These are phyloP conservation scores for Protostelium mycophagum DNA, from an alignment of 78 protist genomes.

Conservation along the genomic window DNA sequence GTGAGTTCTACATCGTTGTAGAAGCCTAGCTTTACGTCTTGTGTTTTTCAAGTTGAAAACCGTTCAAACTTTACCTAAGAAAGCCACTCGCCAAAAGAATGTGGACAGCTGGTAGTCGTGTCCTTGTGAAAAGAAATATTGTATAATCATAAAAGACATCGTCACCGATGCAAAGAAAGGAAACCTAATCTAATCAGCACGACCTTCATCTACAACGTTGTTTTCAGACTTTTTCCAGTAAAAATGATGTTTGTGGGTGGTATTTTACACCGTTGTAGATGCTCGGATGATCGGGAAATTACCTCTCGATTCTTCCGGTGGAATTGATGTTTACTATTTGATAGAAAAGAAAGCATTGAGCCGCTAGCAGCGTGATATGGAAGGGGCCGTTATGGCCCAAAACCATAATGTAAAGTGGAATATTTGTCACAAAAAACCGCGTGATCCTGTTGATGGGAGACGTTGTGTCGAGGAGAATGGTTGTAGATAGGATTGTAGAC, in stretches of 20 bases:
- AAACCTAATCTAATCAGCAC: too few relatives aligned
- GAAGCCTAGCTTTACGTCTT: too few relatives aligned
- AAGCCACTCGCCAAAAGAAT: not conserved
- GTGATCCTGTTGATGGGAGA: not conserved
- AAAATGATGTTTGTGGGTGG: too few relatives aligned
- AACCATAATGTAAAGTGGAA: not conserved
- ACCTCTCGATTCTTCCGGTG: not conserved
- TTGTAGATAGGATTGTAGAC: not conserved
- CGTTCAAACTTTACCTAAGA: too few relatives aligned
- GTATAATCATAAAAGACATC: not conserved
- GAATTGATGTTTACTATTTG: not conserved
- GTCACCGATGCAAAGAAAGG: not conserved
- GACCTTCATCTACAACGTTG: not conserved
- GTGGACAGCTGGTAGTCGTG: not conserved
- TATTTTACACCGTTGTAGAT: too few relatives aligned
- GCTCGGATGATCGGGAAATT: not conserved
- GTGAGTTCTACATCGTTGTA: too few relatives aligned
- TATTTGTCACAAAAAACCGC: not conserved
- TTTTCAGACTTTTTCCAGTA: too few relatives aligned
- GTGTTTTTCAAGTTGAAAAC: too few relatives aligned
- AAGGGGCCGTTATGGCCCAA: not conserved
- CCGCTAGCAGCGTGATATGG: not conserved
- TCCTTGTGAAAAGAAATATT: not conserved
- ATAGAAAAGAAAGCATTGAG: not conserved
- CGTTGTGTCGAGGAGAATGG: not conserved